Evolutionary conservation across 2,329 filamentous ascomycete species (phyloP).

Genomic region (Colletotrichum shisoi): DNA sequence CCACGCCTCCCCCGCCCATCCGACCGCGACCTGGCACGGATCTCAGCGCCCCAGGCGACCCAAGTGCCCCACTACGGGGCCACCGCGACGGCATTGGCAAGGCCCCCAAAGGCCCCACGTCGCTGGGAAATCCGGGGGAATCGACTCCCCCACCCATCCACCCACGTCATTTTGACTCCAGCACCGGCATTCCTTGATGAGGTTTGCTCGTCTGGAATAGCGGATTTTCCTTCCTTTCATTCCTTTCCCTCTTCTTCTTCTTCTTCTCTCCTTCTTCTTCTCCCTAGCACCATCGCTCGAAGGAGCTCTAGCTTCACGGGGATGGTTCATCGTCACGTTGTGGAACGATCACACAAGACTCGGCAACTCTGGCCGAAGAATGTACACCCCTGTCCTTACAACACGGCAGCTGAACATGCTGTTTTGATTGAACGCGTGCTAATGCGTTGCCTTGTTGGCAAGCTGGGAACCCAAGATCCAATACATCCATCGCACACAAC

Average conservation of each 20-base stretch:
- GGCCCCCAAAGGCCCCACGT: slow-evolving; percentile 13
- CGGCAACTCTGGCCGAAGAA: too few species aligned
- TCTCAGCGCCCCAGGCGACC: slow-evolving; percentile 19
- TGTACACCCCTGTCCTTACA: neutral
- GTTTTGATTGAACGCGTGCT: too few species aligned
- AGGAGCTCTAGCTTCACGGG: neutral
- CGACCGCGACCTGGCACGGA: neutral
- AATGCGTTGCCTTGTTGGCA: too few species aligned
- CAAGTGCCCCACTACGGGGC: slow-evolving; percentile 21
- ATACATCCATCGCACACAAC: neutral
- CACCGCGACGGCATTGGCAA: slow-evolving; percentile 22
- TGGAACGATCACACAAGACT: neutral
- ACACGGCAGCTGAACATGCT: neutral
- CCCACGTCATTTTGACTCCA: slow-evolving; percentile 33
- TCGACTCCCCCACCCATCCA: slow-evolving; percentile 39
- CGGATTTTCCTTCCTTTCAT: slow-evolving; percentile 20
- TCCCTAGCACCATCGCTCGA: slow-evolving; percentile 19
- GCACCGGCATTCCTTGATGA: slow-evolving; percentile 33
- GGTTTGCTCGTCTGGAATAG: slow-evolving; percentile 37
- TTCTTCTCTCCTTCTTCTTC: neutral
- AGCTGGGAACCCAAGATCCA: neutral
- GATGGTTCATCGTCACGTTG: neutral
- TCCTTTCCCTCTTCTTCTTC: neutral
- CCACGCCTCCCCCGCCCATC: neutral
- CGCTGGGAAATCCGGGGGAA: slow-evolving; percentile 28